These are phyloP conservation scores for Trichoderma orchidacearum DNA, from an alignment of 495 filamentous ascomycete species.

Conservation along the genomic window DNA sequence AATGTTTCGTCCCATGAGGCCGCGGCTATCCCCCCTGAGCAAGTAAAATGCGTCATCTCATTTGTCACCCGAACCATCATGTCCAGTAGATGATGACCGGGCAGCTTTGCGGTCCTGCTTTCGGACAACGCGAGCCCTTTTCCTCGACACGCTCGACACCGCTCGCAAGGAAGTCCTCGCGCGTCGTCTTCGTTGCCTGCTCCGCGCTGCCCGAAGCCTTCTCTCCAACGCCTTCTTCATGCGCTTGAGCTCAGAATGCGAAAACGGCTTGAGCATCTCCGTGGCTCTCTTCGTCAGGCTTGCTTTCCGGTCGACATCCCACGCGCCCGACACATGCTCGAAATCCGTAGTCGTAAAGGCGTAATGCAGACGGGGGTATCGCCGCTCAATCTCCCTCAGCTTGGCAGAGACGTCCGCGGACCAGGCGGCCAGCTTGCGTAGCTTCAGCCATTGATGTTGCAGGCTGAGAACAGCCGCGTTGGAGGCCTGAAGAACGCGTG, in stretches of 20 bases:
- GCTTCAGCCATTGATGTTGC: neutral
- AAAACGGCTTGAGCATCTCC: neutral
- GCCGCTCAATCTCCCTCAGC: neutral
- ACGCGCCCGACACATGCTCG: neutral
- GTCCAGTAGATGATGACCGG: neutral
- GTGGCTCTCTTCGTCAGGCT: neutral
- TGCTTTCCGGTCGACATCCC: neutral
- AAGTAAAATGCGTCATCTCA: no score
- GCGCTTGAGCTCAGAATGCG: neutral
- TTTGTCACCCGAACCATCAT: neutral
- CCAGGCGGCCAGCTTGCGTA: slow-evolving; percentile 1
- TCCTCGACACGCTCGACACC: neutral
- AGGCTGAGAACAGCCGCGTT: neutral
- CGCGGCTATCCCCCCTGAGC: no score
- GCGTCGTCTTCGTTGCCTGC: neutral
- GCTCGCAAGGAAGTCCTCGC: neutral
- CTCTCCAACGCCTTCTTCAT: neutral
- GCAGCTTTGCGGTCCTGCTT: neutral
- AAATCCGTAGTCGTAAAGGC: neutral
- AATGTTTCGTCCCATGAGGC: neutral
- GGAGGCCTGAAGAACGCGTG: neutral
- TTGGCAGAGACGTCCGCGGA: neutral
- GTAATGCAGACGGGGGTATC: neutral
- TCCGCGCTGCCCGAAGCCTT: neutral
- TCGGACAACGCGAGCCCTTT: neutral